Base-by-base conservation (phyloP, 2,329 filamentous ascomycete genomes). In the Saccharata proteae region DNA sequence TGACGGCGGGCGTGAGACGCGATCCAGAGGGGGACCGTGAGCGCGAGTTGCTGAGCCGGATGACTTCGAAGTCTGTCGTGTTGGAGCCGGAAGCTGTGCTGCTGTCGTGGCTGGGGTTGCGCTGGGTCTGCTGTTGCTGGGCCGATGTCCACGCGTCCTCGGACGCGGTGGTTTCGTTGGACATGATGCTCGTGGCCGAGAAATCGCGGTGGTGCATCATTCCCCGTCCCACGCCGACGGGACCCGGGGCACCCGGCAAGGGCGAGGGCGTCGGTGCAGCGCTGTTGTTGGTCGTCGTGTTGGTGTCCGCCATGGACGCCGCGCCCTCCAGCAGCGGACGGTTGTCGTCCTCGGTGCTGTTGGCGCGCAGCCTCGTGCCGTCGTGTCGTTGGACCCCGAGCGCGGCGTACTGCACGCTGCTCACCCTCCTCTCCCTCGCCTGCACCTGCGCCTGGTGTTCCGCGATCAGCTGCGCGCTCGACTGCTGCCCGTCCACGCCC, bases 311-410 rank as follows among this genome's bases (percentile, higher is more conserved):
- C 20, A 82, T 77, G 43, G 70, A 76, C 2, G 78, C 80, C 2
- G 78, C 74, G 40, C 78, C 76, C 19, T 77, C 80, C 9, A 88
- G 63, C 6, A 88, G 58, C 1, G 80, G 80, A 25, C 77, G 61
- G 17, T 74, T 64, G 48, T 88, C 80, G 44, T 76, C 82, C 42
- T 85, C 80, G 12, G 64, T 67, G 39, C 78, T 85, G 46, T 76
- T 79, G 20, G 77, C 78, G 17, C 82, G 69, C 16, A 90, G 57
- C 26, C 82, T 65, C 1, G 79, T 82, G 29, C 82, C 82, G 44
- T 90, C 82, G 44, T 81, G 80, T 26, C 78, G 66, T 1, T 79
- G 80, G 10, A 86, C 70, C 19, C 82, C 82, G 4, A 90, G 54
- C 24, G 82, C 78, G 7, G 70, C 78, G 44, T 90, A 90, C 25